phyloP scores from a whole-genome alignment of 768 basidiomycete genomes.

The Crassisporium funariophilum region DNA sequence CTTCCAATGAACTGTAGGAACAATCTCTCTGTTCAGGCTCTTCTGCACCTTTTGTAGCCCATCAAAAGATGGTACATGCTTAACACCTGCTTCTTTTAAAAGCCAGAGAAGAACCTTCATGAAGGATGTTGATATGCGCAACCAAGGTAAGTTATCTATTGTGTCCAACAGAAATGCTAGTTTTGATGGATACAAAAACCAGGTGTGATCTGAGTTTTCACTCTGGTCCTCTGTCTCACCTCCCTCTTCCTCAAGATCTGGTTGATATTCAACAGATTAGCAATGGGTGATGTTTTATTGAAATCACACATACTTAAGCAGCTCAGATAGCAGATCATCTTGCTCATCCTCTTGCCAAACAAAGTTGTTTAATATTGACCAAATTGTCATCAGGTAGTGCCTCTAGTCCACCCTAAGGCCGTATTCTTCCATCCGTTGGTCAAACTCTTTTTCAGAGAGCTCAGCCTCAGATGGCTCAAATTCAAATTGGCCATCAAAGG shows the following conservation, averaged over 20 bases:
- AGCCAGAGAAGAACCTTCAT: constrained; percentile 2
- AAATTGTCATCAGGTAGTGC: too few relatives aligned
- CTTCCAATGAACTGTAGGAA: too few relatives aligned
- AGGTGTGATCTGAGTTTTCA: background rate
- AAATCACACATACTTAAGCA: background rate
- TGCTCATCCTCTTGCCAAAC: background rate
- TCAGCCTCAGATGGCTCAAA: background rate
- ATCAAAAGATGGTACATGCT: background rate
- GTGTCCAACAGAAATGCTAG: background rate
- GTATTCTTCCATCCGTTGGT: background rate
- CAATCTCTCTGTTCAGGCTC: too few relatives aligned
- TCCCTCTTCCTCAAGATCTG: background rate
- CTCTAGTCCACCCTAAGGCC: too few relatives aligned
- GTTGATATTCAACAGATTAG: background rate
- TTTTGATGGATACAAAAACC: background rate
- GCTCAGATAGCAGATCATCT: background rate
- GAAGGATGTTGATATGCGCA: background rate
- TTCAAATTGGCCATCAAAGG: background rate
- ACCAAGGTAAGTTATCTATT: background rate
- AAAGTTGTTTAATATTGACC: background rate
- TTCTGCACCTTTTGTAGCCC: too few relatives aligned
- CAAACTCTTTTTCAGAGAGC: background rate
- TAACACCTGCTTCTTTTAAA: background rate
- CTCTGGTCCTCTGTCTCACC: background rate
- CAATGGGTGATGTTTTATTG: background rate